phyloP scores from a whole-genome alignment of 2,329 filamentous ascomycete genomes.

The Cladosporium halotolerans region DNA sequence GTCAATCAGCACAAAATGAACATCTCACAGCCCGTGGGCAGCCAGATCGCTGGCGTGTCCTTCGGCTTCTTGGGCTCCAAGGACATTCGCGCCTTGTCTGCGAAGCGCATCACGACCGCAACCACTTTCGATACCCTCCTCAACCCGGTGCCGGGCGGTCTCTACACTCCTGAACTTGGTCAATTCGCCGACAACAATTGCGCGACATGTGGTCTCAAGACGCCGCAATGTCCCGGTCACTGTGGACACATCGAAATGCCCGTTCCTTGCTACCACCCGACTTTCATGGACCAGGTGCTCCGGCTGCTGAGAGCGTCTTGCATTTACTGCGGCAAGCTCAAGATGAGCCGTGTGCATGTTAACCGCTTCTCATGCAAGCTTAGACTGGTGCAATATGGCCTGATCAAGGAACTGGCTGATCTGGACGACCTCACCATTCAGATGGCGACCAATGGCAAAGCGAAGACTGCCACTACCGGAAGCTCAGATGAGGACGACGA shows the following conservation, averaged over 20 bases:
- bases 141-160: conserved; percentile 80
- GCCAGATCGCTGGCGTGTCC: conserved; percentile 77
- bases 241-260: conserved; percentile 92
- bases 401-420: conserved; percentile 61
- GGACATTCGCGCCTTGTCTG: conserved; percentile 84
- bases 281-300: conserved; percentile 88
- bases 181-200: conserved; percentile 83
- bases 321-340: conserved; percentile 82
- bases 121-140: conserved; percentile 89
- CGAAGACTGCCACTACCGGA: conserved; percentile 4
- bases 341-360: conserved; percentile 67
- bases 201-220: conserved; percentile 82
- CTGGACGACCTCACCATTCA: conserved; percentile 40
- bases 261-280: conserved; percentile 89
- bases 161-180: conserved; percentile 88
- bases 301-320: conserved; percentile 82
- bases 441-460: conserved; percentile 30
- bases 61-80: conserved; percentile 77
- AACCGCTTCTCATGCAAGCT: conserved; percentile 80
- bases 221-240: conserved; percentile 77
- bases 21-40: conserved; percentile 67
- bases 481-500: conserved; percentile 50
- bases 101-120: conserved; percentile 88
- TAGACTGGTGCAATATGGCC: conserved; percentile 74
- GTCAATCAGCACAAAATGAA: conserved; percentile 31